These are phyloP conservation scores for Suhomyces faveliae DNA, from an alignment of 805 yeast species.

Conservation along the genomic window DNA sequence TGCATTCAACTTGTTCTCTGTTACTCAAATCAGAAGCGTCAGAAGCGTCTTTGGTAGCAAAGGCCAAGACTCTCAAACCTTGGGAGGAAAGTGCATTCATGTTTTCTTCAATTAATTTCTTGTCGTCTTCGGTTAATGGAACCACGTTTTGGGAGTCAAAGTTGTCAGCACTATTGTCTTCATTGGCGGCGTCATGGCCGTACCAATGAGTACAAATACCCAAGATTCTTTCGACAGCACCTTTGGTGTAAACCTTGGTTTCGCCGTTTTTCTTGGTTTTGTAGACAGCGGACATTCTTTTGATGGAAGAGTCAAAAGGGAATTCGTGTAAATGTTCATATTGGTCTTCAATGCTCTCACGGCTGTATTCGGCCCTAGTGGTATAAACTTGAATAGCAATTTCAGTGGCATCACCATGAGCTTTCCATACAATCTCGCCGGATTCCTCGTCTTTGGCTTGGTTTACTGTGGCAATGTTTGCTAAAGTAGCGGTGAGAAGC, in stretches of 20 bases:
- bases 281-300: slow-evolving; percentile 69
- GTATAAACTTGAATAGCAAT: slow-evolving; percentile 82
- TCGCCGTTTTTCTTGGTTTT: slow-evolving; percentile 15
- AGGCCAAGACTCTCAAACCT: slow-evolving; percentile 61
- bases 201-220: slow-evolving; percentile 56
- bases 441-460: slow-evolving; percentile 43
- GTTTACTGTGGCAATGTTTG: slow-evolving; percentile 72
- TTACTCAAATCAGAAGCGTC: slow-evolving; percentile 16
- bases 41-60: slow-evolving; percentile 48
- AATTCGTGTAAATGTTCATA: slow-evolving; percentile 57
- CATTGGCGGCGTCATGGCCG: slow-evolving; percentile 24
- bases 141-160: slow-evolving; percentile 16
- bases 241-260: slow-evolving; percentile 54
- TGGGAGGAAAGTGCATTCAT: slow-evolving; percentile 60
- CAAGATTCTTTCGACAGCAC: slow-evolving; percentile 73
- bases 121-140: slow-evolving; percentile 43
- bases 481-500: slow-evolving; percentile 68
- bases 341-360: slow-evolving; percentile 35
- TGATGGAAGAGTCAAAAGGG: slow-evolving; percentile 73
- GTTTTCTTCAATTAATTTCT: slow-evolving; percentile 46
- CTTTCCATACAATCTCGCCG: slow-evolving; percentile 57
- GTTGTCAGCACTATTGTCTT: slow-evolving; percentile 15
- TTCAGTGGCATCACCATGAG: slow-evolving; percentile 88
- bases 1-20: slow-evolving; percentile 48
- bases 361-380: slow-evolving; percentile 52